Evolutionary conservation across 257 asterid genomes (phyloP).

Genomic region (Penstemon newberryi): DNA sequence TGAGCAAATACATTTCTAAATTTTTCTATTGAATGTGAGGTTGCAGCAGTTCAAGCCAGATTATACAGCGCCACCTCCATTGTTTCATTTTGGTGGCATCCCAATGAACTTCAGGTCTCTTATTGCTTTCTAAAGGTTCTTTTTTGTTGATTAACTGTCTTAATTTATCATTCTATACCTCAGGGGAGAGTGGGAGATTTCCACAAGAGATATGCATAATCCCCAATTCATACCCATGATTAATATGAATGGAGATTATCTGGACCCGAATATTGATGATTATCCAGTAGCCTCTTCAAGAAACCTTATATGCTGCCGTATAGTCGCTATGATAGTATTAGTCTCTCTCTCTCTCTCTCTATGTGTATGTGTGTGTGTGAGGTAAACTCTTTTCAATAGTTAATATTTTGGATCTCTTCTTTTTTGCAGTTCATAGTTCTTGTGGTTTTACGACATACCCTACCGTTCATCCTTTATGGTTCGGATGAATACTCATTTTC

Average conservation of each 20-base stretch:
- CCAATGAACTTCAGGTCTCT: conserved; percentile 69
- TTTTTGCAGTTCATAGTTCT: conserved; percentile 59
- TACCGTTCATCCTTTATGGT: conserved; percentile 50
- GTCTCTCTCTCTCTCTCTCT: conserved; percentile 18
- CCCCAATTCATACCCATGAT: conserved; percentile 48
- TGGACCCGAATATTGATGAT: conserved; percentile 46
- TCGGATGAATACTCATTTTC: conserved; percentile 52
- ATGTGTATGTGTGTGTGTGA: no score
- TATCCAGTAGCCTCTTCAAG: conserved; percentile 43
- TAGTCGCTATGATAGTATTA: conserved; percentile 66
- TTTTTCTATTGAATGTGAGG: conserved; percentile 14
- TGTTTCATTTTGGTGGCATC: conserved; percentile 52
- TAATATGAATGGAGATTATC: conserved; percentile 36
- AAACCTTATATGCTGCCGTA: conserved; percentile 66
- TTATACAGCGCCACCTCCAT: conserved; percentile 72
- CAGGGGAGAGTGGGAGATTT: conserved; percentile 81
- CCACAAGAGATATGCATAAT: conserved; percentile 53
- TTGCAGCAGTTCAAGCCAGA: conserved; percentile 78
- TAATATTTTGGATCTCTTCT: conserved; percentile 15
- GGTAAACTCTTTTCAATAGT: background rate
- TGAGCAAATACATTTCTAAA: background rate
- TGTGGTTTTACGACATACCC: conserved; percentile 62
- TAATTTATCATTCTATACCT: background rate
- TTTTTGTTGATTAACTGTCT: background rate
- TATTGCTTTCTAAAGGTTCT: background rate